Evolutionary conservation across 768 basidiomycete species (phyloP).

Genomic region (Mycena latifolia): DNA sequence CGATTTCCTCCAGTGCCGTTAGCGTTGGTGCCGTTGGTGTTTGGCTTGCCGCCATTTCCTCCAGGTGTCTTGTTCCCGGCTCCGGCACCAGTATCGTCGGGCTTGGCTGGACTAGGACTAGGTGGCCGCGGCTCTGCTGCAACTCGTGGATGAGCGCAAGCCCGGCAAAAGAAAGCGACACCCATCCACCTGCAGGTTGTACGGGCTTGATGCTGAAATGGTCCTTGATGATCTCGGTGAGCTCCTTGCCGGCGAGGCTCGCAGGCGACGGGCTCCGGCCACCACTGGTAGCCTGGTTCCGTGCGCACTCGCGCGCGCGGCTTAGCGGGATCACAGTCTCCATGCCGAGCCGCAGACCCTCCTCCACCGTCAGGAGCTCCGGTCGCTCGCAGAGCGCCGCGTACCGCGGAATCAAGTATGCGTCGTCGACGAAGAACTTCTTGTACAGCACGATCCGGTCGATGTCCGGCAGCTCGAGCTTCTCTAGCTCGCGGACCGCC

Average conservation of each 20-base stretch:
- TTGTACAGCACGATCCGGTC: conserved; percentile 70
- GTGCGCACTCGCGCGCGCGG: conserved; percentile 34
- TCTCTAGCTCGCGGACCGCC: conserved; percentile 70
- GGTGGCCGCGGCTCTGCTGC: conserved; percentile 28
- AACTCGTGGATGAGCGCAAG: conserved; percentile 32
- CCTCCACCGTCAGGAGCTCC: conserved; percentile 64
- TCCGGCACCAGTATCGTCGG: conserved; percentile 31
- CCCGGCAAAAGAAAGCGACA: conserved; percentile 39
- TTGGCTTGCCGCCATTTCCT: conserved; percentile 26
- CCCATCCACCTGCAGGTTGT: conserved; percentile 51
- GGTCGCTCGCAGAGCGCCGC: conserved; percentile 64
- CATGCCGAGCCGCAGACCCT: conserved; percentile 66
- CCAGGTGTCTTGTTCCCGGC: conserved; percentile 35
- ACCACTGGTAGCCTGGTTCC: conserved; percentile 25
- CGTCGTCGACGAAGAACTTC: conserved; percentile 58
- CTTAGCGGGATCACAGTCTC: conserved; percentile 56
- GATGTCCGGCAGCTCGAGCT: conserved; percentile 58
- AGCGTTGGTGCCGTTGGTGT: conserved; percentile 25
- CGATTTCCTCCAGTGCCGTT: conserved; percentile 26
- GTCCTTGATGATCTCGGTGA: conserved; percentile 48
- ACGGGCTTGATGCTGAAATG: conserved; percentile 44
- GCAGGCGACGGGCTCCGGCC: conserved; percentile 33
- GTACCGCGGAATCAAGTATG: conserved; percentile 68
- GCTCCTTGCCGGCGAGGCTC: conserved; percentile 32
- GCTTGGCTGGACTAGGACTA: conserved; percentile 1